Evolutionary conservation across 345 rosid genomes (phyloP).

Genomic region (Populus deltoides): DNA sequence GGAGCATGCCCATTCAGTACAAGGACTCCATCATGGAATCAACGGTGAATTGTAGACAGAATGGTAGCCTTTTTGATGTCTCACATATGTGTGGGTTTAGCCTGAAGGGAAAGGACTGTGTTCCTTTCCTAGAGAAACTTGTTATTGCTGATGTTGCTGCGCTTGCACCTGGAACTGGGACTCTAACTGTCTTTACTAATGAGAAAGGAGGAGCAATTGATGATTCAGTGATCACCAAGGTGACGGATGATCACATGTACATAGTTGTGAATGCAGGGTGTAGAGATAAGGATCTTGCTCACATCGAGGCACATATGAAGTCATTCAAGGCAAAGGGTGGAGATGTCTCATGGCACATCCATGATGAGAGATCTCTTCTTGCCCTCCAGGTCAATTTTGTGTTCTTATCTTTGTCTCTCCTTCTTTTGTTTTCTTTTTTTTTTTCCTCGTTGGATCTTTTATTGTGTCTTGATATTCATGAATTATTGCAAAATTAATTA

Average conservation of each 20-base stretch:
- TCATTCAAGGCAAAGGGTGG: conserved; percentile 90
- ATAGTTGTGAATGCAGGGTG: conserved; percentile 98
- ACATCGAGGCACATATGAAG: conserved; percentile 93
- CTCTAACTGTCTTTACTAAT: conserved; percentile 85
- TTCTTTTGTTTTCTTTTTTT: not conserved
- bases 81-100: conserved; percentile 97
- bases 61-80: conserved; percentile 90
- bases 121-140: conserved; percentile 86
- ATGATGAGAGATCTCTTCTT: conserved; percentile 97
- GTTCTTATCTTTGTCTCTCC: not conserved
- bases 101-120: conserved; percentile 88
- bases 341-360: conserved; percentile 92
- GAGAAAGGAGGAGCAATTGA: conserved; percentile 96
- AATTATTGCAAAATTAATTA: not conserved
- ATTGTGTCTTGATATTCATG: not conserved
- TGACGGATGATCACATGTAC: conserved; percentile 73
- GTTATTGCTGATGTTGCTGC: conserved; percentile 96
- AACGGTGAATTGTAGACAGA: conserved; percentile 81
- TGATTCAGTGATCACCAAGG: conserved; percentile 93
- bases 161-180: conserved; percentile 78
- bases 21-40: conserved; percentile 98
- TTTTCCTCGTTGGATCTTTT: not conserved
- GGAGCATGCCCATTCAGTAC: conserved; percentile 99
- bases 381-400: conserved; percentile 74
- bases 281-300: conserved; percentile 98